Conservation (phyloP, 805 yeast species). For the Lipomyces chichibuensis region DNA sequence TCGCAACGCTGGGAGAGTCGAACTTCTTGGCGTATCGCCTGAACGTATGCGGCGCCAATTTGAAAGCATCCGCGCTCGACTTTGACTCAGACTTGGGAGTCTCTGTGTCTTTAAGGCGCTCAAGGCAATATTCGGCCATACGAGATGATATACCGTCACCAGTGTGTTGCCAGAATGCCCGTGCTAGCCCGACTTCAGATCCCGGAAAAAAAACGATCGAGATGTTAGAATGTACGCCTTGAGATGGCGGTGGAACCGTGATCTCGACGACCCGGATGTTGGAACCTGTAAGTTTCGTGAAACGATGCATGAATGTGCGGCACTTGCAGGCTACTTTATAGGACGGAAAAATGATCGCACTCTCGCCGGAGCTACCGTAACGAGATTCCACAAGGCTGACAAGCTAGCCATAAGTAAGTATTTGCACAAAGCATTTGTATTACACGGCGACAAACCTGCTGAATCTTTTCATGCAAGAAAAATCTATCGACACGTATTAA, state of each 20-base stretch:
- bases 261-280: conserved; percentile 48
- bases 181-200: conserved; percentile 63
- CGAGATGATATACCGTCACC: conserved; percentile 97
- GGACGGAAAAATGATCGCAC: conserved; percentile 74
- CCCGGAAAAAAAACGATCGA: conserved; percentile 76
- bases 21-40: conserved; percentile 31
- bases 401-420: not conserved
- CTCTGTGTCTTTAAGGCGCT: conserved; percentile 38
- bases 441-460: conserved; percentile 38
- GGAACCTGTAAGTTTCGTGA: conserved; percentile 38
- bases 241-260: conserved; percentile 38
- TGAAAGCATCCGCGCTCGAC: conserved; percentile 18
- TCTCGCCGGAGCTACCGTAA: conserved; percentile 81
- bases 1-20: conserved; percentile 7
- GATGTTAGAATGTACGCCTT: conserved; percentile 57
- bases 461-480: conserved; percentile 46
- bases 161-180: conserved; percentile 93
- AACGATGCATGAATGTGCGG: conserved; percentile 66
- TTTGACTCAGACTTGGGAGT: conserved; percentile 15
- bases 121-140: conserved; percentile 78
- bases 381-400: conserved; percentile 54
- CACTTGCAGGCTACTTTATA: conserved; percentile 81
- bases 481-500: conserved; percentile 67
- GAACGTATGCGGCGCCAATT: conserved; percentile 21
- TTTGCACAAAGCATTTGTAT: not conserved